Evolutionary conservation across 2,329 filamentous ascomycete species (phyloP), one percentile per base, ranked within the genome.

Genomic region (Neonectria neomacrospora): DNA sequence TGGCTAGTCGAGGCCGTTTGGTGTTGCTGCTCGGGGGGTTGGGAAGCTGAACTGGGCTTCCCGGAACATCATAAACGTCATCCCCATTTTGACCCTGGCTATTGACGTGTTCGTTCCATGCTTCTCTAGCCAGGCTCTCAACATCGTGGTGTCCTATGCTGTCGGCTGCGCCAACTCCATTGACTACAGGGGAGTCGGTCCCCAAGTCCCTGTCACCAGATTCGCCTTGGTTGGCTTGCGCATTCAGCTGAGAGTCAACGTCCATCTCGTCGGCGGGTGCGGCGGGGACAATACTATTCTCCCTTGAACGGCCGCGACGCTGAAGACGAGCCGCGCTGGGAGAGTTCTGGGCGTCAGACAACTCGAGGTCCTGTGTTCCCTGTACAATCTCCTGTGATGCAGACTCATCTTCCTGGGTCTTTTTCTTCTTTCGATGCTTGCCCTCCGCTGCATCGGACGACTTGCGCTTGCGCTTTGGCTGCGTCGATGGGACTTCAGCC

Each of bases 371-470:
- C 45, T 71, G 68, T 30, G 69, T 73, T 52, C 59, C 68, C 32
- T 64, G 66, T 37, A 68, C 51, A 5, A 69, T 65, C 5, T 71
- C 68, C 20, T 72, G 68, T 26, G 68, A 65, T 22, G 58, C 58
- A 26, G 47, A 18, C n/a, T 63, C 66, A 28, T 45, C 57, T n/a
- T 61, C 70, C 7, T 70, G 58, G 20, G 74, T 67, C 39, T 70
- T 76, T 18, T 67, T 70, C 68, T 79, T 80, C 71, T 79, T 80
- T 26, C 72, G 70, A 32, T 71, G 68, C 60, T 76, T 76, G n/a
- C 69, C 69, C 10, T 77, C 76, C 6, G 66, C 55, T 2, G 73
- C 71, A 53, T 74, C 72, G 5, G 74, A 73, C 1, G 70, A 58
- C 59, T 74, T 78, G 67, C 77, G 75, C 64, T 79, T 79, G 66